Conservation (phyloP, 2,329 filamentous ascomycete species). For the Scedosporium boydii region DNA sequence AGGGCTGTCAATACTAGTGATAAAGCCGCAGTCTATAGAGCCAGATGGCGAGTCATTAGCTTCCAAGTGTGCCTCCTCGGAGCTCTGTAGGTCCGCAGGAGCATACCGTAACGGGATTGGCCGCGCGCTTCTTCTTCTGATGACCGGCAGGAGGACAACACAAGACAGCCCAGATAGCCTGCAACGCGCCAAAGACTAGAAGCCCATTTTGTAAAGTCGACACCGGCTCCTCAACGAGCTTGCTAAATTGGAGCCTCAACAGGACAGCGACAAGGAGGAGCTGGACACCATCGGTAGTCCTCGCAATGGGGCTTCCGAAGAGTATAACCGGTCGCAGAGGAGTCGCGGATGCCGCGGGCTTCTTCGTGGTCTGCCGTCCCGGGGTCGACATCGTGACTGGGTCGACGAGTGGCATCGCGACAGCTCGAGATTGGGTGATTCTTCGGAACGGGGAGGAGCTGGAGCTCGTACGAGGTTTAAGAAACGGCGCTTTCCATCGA, state of each 20-base stretch:
- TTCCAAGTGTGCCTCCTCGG: not conserved
- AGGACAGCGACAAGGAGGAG: slow-evolving; percentile 56
- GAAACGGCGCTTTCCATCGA: too few relatives aligned
- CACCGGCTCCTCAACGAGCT: slow-evolving; percentile 62
- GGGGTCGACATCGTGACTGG: slow-evolving; percentile 29
- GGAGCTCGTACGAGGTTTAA: not conserved
- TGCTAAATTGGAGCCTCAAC: slow-evolving; percentile 53
- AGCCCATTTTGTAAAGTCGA: slow-evolving; percentile 51
- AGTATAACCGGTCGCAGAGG: slow-evolving; percentile 27
- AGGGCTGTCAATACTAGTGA: slow-evolving; percentile 55
- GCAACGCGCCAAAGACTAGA: slow-evolving; percentile 52
- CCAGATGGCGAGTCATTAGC: not conserved
- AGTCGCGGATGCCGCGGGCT: slow-evolving; percentile 12
- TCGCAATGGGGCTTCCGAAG: slow-evolving; percentile 26
- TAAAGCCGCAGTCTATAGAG: slow-evolving; percentile 32
- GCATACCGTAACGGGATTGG: not conserved
- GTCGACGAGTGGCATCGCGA: slow-evolving; percentile 23
- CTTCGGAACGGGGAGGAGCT: not conserved
- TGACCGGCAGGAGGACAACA: slow-evolving; percentile 55
- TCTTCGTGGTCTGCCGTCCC: slow-evolving; percentile 19
- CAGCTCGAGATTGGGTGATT: slow-evolving; percentile 4
- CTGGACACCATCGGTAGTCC: slow-evolving; percentile 35
- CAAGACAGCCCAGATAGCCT: slow-evolving; percentile 51
- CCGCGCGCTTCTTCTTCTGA: slow-evolving; percentile 11
- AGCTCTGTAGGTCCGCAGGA: not conserved